Evolutionary conservation across 257 asterid species (phyloP), one percentile per base, ranked within the genome.

Genomic region (Pogostemon cablin): DNA sequence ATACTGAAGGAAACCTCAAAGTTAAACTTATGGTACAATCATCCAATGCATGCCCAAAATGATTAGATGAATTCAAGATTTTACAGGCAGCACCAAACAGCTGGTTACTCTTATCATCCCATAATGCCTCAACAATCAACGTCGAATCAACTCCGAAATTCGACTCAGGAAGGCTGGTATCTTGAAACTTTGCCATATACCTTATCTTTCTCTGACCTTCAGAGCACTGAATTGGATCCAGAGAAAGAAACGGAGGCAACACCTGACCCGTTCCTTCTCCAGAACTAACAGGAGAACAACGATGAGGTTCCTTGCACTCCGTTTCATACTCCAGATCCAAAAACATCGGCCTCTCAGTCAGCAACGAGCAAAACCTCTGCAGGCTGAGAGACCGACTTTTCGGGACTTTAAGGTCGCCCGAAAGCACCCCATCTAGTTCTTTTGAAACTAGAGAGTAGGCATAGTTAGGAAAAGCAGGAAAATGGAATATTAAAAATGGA

Each of bases 51-150:
- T 62, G 68, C 4, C 61, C 80, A 0, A 34, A 49, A 10, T 68
- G 41, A 67, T 52, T 43, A 7, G 5, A 37, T 0, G 78, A 76
- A 58, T 77, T 69, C 61, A 78, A 68, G 67, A 88, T 74, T 47
- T 82, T 77, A 62, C 95, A 90, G 5, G 88, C 92, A 68, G 80
- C 82, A 59, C 88, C 54, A 2, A 75, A 67, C 60, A 88, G 48
- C 69, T 72, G 80, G 20, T 85, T 84, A 49, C 34, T 74, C 67
- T 69, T 60, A 20, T 47, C 75, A 32, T 85, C 82, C 96, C 96
- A 88, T n/a, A 79, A 77, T 35, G 88, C 89, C 82, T 88, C 93
- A 4, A 83, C 93, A n/a, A 86, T 69, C 64, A 84, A 72, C 3
- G 84, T 68, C 0, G 75, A 68, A 34, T 71, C 70, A 2, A 70